Evolutionary conservation across 805 yeast species (phyloP).

Genomic region (Isabelozyma rhagii): DNA sequence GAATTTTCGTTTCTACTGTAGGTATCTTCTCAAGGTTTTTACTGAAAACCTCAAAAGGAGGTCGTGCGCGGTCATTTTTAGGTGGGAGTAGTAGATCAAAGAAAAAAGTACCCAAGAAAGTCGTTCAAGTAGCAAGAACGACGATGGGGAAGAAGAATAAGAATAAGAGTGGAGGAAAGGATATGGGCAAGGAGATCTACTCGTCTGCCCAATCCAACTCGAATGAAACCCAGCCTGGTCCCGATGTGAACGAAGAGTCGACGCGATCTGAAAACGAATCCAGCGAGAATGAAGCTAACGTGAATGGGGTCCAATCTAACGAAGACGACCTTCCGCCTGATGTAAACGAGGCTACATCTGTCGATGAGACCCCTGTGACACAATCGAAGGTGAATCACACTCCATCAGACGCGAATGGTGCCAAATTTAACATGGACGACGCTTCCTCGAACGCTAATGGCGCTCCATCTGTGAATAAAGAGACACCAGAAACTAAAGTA

Average conservation of each 20-base stretch:
- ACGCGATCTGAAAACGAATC: no score
- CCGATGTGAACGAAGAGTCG: no score
- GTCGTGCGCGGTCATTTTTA: neutral
- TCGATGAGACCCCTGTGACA: no score
- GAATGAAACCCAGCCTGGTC: no score
- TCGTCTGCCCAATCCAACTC: no score
- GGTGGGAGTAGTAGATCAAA: neutral
- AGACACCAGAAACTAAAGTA: neutral
- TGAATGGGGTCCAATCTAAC: no score
- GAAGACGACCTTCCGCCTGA: neutral
- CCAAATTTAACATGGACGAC: neutral
- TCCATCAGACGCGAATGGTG: neutral
- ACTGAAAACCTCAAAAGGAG: neutral
- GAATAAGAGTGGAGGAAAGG: neutral
- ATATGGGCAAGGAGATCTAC: no score
- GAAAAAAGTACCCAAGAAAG: neutral
- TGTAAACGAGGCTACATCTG: neutral
- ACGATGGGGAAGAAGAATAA: neutral
- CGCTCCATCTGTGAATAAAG: neutral
- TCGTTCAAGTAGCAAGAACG: neutral
- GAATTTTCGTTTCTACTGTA: no score
- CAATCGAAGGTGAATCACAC: neutral
- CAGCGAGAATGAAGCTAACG: no score
- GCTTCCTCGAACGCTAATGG: neutral
- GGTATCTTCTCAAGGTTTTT: no score